A percentile compares a stretch with the other conserved stretches of the same genome.
Conservation (phyloP, 2,329 filamentous ascomycete genomes). For the Immersiporthe knoxdaviesiana region DNA sequence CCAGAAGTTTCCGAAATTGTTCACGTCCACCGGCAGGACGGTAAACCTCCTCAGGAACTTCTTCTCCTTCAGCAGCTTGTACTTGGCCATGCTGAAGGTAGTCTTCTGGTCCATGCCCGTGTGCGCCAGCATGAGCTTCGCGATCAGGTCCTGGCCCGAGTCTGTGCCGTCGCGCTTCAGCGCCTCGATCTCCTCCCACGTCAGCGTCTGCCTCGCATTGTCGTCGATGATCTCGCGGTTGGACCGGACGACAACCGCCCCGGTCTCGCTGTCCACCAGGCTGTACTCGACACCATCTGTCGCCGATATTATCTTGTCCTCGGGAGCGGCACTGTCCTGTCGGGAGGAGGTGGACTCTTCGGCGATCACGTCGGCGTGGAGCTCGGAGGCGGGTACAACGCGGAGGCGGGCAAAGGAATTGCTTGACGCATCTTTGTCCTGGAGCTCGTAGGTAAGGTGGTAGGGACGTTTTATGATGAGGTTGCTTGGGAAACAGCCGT, state of each 20-base stretch:
- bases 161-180: constrained; percentile 73
- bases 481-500: constrained; percentile 87
- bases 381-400: constrained; percentile 77
- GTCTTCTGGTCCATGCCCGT: constrained; percentile 93
- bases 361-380: constrained; percentile 78
- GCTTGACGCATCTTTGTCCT: constrained; percentile 65
- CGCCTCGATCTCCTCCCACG: constrained; percentile 74
- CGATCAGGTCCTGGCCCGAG: constrained; percentile 86
- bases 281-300: constrained; percentile 49
- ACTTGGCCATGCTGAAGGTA: constrained; percentile 89
- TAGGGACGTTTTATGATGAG: constrained; percentile 89
- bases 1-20: constrained; percentile 74
- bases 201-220: constrained; percentile 73
- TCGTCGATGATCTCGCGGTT: constrained; percentile 64
- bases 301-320: constrained; percentile 45
- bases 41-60: constrained; percentile 93
- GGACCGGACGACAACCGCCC: constrained; percentile 56
- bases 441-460: constrained; percentile 87
- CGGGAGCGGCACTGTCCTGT: constrained; percentile 44
- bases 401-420: constrained; percentile 72
- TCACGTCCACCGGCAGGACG: constrained; percentile 80
- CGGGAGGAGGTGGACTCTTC: constrained; percentile 42
- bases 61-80: constrained; percentile 89
- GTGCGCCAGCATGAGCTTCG: constrained; percentile 90
- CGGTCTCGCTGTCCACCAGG: constrained; percentile 50